These are phyloP conservation scores for Tuber melanosporum DNA, from an alignment of 495 filamentous ascomycete genomes.

Conservation along the genomic window DNA sequence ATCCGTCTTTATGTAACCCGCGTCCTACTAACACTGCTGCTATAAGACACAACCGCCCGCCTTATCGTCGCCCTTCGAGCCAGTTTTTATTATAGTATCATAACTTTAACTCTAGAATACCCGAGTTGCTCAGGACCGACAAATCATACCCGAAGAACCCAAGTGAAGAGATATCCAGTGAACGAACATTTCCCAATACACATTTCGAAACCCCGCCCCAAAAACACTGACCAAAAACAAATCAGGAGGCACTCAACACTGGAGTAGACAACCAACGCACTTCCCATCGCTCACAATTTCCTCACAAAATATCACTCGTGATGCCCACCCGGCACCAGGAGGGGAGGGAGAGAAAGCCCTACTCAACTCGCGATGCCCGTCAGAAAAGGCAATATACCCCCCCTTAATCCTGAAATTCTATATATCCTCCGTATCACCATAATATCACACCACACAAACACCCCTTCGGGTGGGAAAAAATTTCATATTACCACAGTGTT, in stretches of 20 bases:
- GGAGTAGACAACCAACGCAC: background rate
- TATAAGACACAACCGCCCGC: background rate
- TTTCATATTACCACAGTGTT: too few relatives aligned
- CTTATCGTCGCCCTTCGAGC: background rate
- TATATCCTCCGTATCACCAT: too few relatives aligned
- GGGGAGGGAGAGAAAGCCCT: background rate
- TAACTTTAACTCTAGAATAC: background rate
- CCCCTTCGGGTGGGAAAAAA: too few relatives aligned
- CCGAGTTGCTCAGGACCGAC: background rate
- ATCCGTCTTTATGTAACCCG: background rate
- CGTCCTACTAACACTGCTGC: background rate
- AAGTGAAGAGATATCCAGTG: background rate
- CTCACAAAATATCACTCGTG: background rate
- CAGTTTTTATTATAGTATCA: background rate
- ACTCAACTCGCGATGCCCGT: too few relatives aligned
- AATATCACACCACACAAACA: too few relatives aligned
- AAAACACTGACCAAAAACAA: background rate
- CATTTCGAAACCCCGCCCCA: background rate
- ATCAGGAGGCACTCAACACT: background rate
- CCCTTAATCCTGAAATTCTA: too few relatives aligned
- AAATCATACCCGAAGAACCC: background rate
- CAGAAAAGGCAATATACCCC: too few relatives aligned
- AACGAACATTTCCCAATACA: background rate
- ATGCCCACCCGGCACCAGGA: background rate
- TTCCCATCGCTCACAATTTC: background rate